Evolutionary conservation across 495 filamentous ascomycete genomes (phyloP).

Genomic region (Usnea hakonensis): DNA sequence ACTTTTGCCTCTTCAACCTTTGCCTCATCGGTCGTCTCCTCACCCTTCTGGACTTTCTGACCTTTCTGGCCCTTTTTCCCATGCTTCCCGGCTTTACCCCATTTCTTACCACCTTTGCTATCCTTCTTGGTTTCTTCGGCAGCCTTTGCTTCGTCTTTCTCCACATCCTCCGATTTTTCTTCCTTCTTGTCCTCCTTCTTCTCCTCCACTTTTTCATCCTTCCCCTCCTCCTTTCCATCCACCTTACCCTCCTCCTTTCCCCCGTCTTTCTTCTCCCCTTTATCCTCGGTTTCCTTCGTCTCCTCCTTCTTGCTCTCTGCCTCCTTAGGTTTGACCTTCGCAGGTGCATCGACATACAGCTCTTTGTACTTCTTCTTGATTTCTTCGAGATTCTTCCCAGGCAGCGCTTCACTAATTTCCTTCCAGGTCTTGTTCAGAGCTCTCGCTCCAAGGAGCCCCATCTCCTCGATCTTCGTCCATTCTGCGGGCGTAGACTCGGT

Average conservation of each 20-base stretch:
- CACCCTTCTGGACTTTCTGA: constrained; percentile 2
- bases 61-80: constrained; percentile 6
- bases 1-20: neutral
- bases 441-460: constrained; percentile 21
- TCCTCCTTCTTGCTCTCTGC: neutral
- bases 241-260: neutral
- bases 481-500: neutral
- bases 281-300: neutral
- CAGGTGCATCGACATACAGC: constrained; percentile 5
- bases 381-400: constrained; percentile 17
- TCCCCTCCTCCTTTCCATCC: no score
- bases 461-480: constrained; percentile 28
- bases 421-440: constrained; percentile 25
- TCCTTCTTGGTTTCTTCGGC: constrained; percentile 4
- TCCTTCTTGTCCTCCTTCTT: constrained; percentile 2
- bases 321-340: neutral
- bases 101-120: constrained; percentile 1
- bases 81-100: neutral
- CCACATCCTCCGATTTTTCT: neutral
- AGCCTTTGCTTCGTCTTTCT: constrained; percentile 2
- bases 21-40: neutral
- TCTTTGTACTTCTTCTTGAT: constrained; percentile 25
- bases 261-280: neutral
- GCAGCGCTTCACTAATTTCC: constrained; percentile 22
- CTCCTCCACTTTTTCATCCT: neutral